phyloP scores from a whole-genome alignment of 164 flowering plant genomes.

The Tetrastigma voinierianum region DNA sequence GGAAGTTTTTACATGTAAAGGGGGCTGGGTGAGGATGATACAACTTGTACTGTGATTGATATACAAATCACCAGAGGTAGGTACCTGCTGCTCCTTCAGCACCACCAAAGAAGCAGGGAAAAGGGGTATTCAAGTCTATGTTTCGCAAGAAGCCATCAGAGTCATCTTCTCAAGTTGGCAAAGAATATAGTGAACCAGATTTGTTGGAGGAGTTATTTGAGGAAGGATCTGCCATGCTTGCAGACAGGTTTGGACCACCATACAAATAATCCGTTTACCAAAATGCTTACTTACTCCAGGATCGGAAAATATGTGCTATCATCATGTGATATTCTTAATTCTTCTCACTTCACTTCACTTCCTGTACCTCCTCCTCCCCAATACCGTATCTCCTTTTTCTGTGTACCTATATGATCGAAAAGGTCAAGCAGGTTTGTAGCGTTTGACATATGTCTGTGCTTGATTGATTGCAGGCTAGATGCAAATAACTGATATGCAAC shows the following conservation, averaged over 20 bases:
- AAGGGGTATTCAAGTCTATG: slow-evolving; percentile 79
- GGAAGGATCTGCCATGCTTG: slow-evolving; percentile 94
- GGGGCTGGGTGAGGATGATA: slow-evolving; percentile 98
- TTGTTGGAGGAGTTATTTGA: slow-evolving; percentile 86
- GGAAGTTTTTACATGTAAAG: slow-evolving; percentile 76
- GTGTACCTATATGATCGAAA: too few species aligned
- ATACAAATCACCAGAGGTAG: slow-evolving; percentile 73
- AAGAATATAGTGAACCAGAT: slow-evolving; percentile 66
- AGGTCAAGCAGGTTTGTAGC: background rate
- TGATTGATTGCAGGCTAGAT: slow-evolving; percentile 64
- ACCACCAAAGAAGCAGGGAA: slow-evolving; percentile 68
- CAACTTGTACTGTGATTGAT: slow-evolving; percentile 94
- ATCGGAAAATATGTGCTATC: too few species aligned
- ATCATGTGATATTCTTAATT: too few species aligned
- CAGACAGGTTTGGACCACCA: slow-evolving; percentile 66
- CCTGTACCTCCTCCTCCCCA: too few species aligned
- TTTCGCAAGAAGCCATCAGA: slow-evolving; percentile 69
- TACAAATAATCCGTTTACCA: too few species aligned
- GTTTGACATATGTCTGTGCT: slow-evolving; percentile 10
- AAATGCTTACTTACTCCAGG: too few species aligned
- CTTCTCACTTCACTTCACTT: too few species aligned
- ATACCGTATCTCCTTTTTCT: too few species aligned
- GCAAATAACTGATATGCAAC: slow-evolving; percentile 90
- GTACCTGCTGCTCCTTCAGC: slow-evolving; percentile 49
- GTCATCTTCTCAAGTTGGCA: slow-evolving; percentile 52